These are phyloP conservation scores for Poteriospumella lacustris DNA, from an alignment of 108 stramenopile species.

Conservation along the genomic window DNA sequence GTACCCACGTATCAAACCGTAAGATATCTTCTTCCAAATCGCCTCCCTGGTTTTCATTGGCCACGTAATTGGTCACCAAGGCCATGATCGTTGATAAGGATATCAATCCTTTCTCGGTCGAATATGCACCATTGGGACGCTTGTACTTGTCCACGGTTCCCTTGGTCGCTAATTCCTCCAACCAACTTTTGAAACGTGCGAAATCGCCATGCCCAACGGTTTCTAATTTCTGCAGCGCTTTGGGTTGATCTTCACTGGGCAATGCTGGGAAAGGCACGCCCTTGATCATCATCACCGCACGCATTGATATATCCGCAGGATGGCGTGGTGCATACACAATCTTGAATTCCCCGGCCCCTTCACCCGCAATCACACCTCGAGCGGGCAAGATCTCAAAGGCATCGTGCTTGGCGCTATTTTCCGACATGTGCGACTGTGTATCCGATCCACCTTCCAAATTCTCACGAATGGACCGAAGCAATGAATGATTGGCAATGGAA, in stretches of 20 bases:
- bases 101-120: neutral
- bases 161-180: neutral
- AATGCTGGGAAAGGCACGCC: neutral
- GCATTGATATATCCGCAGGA: neutral
- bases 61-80: too few relatives aligned
- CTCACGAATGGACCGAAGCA: neutral
- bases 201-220: neutral
- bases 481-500: too few relatives aligned
- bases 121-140: neutral
- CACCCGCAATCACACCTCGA: slow-evolving; percentile 1
- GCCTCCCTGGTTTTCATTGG: too few relatives aligned
- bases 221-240: neutral
- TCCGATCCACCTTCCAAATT: neutral
- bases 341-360: neutral
- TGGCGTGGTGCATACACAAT: neutral
- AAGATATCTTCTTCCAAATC: neutral
- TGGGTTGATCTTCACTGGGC: neutral
- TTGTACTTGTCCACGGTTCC: neutral
- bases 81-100: neutral
- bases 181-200: neutral
- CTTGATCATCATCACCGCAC: slow-evolving; percentile 11
- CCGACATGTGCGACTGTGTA: too few relatives aligned
- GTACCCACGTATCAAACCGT: neutral
- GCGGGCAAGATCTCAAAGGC: neutral
- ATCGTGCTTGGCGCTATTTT: neutral